Conservation (phyloP, 2,329 filamentous ascomycete species). For the Seiridium unicorne region DNA sequence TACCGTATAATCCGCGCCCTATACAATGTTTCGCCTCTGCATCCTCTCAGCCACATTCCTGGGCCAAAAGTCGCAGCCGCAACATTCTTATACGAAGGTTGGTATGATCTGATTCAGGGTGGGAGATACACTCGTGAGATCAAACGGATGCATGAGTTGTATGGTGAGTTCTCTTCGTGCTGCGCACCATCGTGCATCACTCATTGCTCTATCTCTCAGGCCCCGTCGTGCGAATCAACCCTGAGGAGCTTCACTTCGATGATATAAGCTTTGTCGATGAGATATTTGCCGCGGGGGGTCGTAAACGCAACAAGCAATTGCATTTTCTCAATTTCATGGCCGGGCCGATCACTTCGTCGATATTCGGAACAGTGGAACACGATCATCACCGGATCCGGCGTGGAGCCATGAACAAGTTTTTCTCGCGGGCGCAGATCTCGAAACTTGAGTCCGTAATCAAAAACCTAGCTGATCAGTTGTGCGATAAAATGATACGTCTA, state of each 20-base stretch:
- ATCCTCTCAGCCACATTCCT: slow-evolving; percentile 18
- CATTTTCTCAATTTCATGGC: background rate
- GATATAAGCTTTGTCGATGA: slow-evolving; percentile 33
- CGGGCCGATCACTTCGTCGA: background rate
- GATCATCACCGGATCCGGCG: slow-evolving; percentile 25
- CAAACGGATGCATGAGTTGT: slow-evolving; percentile 18
- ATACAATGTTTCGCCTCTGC: slow-evolving; percentile 20
- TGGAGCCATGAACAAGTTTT: slow-evolving; percentile 26
- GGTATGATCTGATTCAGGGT: slow-evolving; percentile 15
- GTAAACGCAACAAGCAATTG: slow-evolving; percentile 11
- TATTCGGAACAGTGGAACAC: slow-evolving; percentile 23
- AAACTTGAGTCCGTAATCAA: slow-evolving; percentile 26
- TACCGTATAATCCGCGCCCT: slow-evolving; percentile 25
- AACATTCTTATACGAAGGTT: slow-evolving; percentile 18
- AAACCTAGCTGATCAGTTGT: background rate
- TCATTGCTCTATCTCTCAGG: background rate
- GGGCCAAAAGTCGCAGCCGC: slow-evolving; percentile 17
- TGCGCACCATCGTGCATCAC: background rate
- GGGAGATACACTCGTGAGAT: slow-evolving; percentile 17
- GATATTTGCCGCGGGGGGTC: slow-evolving; percentile 31
- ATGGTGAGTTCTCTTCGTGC: slow-evolving; percentile 12
- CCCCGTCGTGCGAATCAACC: slow-evolving; percentile 16
- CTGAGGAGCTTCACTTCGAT: slow-evolving; percentile 20
- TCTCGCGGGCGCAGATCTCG: slow-evolving; percentile 26
- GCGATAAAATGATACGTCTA: background rate